Evolutionary conservation across 495 filamentous ascomycete species (phyloP), one percentile per base, ranked within the genome.

Genomic region (Astrothelium subdiscretum): DNA sequence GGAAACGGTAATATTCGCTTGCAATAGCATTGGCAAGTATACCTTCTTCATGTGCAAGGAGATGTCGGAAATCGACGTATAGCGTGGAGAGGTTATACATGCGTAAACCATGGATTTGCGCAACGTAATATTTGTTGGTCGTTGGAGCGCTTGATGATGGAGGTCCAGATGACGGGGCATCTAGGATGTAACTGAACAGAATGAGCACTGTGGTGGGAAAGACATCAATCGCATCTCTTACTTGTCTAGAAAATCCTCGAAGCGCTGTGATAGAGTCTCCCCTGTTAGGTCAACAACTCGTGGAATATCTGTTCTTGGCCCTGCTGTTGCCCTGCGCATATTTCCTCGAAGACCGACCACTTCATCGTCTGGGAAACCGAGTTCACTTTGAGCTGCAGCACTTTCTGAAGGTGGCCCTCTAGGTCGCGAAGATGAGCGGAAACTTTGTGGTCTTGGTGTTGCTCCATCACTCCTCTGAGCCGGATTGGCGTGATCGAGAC

Each of bases 51-150:
- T 87, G 83, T 62, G 85, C 81, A 68, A 85, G 79, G 40, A 99
- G 74, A 74, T 99, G 94, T 58, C 83, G 89, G 77, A 86, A 99
- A 75, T 99, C 95, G 69, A 99, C 89, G 72, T 97, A 99, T 43
- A 97, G 85, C 4, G 94, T 99, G 0, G 92, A 97, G n/a, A 96
- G 80, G 63, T 87, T 83, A 73, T 89, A 91, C 61, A 84, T 85
- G 24, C 82, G 79, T 81, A 99, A 85, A 61, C 89, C 90, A 68
- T 95, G 88, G 62, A 99, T 94, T 71, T 96, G 95, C 20, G 90
- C 90, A 67, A 99, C 82, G 74, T 99, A 99, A 78, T 97, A 97
- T 71, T 90, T 94, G 72, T 95, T 88, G 24, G 87, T 94, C 26
- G 85, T 86, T 24, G 83, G 73, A 31, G 85, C 85, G 68, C 86